Evolutionary conservation across 148 eudicot genomes (phyloP), one percentile per base, ranked within the genome.

Genomic region (Vaccinium myrtillus): DNA sequence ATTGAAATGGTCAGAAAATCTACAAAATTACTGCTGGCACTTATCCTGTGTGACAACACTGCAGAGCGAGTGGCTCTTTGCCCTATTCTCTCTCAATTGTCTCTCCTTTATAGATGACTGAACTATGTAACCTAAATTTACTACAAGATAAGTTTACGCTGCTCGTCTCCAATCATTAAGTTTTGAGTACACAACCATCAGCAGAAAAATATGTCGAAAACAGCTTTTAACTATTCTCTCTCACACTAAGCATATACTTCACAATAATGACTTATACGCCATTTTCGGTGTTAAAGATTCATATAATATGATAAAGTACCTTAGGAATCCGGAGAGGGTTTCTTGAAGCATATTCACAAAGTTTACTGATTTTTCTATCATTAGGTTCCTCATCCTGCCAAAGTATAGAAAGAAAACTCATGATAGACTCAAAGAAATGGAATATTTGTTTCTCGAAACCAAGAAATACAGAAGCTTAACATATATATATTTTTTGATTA

Each of bases 271-370:
- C 63, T 54, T 78, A 19, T 12, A 81, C 46, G 74, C 73, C 82
- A 79, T 73, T 48, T 39, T 19, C 8, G 25, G 54, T 46, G 46
- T 15, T 19, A 48, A 23, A 67, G 6, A 39, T 65, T 81, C 75
- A 65, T 59, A 63, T 13, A 46, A 23, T 12, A 51, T 3, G 6
- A 82, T 49, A 82, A 67, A 81, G 27, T 71, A 93, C 98, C 98
- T 94, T 91, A 48, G 97, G 98, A 36, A 94, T 89, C 4, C 98
- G 95, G 85, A 93, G 84, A 50, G 98, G 98, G 86, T 95, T 95
- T 89, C 89, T 95, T 6, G 93, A 86, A 84, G 95, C 96, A 89
- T 95, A 95, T 87, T 95, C 98, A 88, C 95, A 94, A n/a, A 95
- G 89, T 89, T 95, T 95, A 15, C 94, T 87, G 75, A 95, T 94